Conservation (phyloP, 352 stramenopile species). For the Globisporangium okanoganense region DNA sequence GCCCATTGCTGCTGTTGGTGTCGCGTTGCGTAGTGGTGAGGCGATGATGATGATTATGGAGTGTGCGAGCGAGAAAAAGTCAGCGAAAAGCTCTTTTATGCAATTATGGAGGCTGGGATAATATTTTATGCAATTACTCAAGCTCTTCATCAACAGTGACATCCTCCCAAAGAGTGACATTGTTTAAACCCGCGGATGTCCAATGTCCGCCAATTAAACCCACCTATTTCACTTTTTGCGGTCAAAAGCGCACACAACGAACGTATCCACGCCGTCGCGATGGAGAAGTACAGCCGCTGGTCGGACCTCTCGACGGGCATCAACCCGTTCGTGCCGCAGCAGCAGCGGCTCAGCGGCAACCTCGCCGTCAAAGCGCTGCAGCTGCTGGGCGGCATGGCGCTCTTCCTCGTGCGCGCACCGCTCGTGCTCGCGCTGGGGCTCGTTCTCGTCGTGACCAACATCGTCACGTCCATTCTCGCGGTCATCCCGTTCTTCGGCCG, state of each 20-base stretch:
- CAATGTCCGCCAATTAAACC: no score
- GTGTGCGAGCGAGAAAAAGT: neutral
- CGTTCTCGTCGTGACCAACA: slow-evolving; percentile 41
- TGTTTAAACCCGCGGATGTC: no score
- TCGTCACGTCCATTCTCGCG: slow-evolving; percentile 51
- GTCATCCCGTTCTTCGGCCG: slow-evolving; percentile 65
- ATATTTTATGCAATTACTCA: neutral
- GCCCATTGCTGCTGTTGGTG: slow-evolving; percentile 1
- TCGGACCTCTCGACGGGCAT: slow-evolving; percentile 81
- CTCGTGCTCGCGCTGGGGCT: slow-evolving; percentile 39
- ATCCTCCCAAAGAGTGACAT: no score
- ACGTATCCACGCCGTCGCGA: no score
- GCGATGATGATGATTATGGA: neutral
- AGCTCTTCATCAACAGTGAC: neutral
- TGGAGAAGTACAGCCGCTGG: slow-evolving; percentile 88
- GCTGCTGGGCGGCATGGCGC: slow-evolving; percentile 33
- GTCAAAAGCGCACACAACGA: neutral
- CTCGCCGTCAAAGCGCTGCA: slow-evolving; percentile 38
- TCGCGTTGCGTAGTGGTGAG: no score
- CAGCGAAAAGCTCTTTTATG: neutral
- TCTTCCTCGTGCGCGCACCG: slow-evolving; percentile 50
- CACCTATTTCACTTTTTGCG: no score
- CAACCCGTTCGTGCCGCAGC: slow-evolving; percentile 84
- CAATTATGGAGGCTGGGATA: neutral
- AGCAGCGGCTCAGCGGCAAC: slow-evolving; percentile 46